A percentile compares a stretch with the other conserved stretches of the same genome.
Conservation (phyloP, 2,329 filamentous ascomycete species). For the Pochonia chlamydosporia region DNA sequence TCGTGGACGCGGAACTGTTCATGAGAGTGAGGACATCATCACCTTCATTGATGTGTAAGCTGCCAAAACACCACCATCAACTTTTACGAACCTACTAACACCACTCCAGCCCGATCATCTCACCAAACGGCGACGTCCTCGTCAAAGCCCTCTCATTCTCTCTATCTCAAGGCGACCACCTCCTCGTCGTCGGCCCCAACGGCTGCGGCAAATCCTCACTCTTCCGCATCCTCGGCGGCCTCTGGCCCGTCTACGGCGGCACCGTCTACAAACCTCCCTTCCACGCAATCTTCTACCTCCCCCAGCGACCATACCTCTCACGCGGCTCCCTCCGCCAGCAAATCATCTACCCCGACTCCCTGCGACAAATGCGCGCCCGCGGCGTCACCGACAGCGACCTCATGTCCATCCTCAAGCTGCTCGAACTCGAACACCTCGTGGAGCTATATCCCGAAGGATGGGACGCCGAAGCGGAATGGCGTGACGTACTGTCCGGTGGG, state of each 20-base stretch:
- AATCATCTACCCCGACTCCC: conserved; percentile 88
- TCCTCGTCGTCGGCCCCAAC: conserved; percentile 93
- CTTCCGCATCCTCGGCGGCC: conserved; percentile 90
- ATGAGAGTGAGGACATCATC: conserved; percentile 81
- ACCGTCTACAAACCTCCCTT: conserved; percentile 87
- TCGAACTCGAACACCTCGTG: conserved; percentile 80
- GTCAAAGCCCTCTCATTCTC: conserved; percentile 81
- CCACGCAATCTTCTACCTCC: conserved; percentile 95
- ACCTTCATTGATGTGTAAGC: conserved; percentile 74
- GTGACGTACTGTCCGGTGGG: conserved; percentile 85
- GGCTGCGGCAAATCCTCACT: conserved; percentile 95
- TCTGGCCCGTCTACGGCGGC: conserved; percentile 97
- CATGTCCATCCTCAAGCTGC: conserved; percentile 65
- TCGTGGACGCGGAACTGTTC: conserved; percentile 71
- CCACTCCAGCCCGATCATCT: conserved; percentile 69
- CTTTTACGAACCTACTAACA: conserved; percentile 3
- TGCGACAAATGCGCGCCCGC: conserved; percentile 81
- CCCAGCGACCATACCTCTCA: conserved; percentile 89
- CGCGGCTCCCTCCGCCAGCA: conserved; percentile 91
- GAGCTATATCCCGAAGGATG: conserved; percentile 72
- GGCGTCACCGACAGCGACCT: conserved; percentile 79
- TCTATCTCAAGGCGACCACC: conserved; percentile 79
- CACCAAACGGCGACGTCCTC: conserved; percentile 90
- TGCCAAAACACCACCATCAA: background rate
- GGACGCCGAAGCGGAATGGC: conserved; percentile 95